Evolutionary conservation across 257 asterid genomes (phyloP).

Genomic region (Rauvolfia tetraphylla): DNA sequence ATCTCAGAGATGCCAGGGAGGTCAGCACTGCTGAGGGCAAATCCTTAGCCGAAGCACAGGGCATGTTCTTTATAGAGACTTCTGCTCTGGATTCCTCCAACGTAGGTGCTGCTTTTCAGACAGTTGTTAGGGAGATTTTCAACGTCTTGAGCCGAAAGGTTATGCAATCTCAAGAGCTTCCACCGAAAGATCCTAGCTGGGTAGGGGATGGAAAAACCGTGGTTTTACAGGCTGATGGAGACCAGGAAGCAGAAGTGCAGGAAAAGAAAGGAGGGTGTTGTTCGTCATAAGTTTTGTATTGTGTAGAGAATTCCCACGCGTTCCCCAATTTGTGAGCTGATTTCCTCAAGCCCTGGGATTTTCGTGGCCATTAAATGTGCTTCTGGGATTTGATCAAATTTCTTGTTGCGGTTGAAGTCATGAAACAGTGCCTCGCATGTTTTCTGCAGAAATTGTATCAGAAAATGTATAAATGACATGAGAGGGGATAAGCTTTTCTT

Average conservation of each 20-base stretch:
- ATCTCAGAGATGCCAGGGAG: constrained; percentile 86
- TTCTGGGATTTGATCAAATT: constrained; percentile 13
- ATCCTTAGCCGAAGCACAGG: constrained; percentile 74
- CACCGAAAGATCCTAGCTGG: constrained; percentile 51
- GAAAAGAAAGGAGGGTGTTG: constrained; percentile 58
- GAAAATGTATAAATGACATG: constrained; percentile 36
- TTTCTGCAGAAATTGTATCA: constrained; percentile 23
- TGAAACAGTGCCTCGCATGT: constrained; percentile 10
- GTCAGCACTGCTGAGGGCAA: constrained; percentile 86
- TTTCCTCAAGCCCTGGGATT: constrained; percentile 10
- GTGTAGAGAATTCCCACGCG: background rate
- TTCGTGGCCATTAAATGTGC: background rate
- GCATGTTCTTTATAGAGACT: constrained; percentile 86
- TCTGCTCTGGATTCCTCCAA: constrained; percentile 94
- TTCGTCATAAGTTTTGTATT: constrained; percentile 39
- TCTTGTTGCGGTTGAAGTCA: constrained; percentile 12
- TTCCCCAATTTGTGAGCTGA: background rate
- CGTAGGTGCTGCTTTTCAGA: constrained; percentile 69
- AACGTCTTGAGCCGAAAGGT: constrained; percentile 85
- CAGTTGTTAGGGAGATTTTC: constrained; percentile 77
- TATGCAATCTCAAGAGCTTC: constrained; percentile 89
- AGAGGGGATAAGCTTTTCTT: constrained; percentile 10
- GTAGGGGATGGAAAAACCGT: constrained; percentile 63
- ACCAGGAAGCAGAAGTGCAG: constrained; percentile 36
- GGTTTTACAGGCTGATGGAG: constrained; percentile 60